phyloP scores from a whole-genome alignment of 2,329 filamentous ascomycete genomes.

The Fusarium tanahbumbuense region DNA sequence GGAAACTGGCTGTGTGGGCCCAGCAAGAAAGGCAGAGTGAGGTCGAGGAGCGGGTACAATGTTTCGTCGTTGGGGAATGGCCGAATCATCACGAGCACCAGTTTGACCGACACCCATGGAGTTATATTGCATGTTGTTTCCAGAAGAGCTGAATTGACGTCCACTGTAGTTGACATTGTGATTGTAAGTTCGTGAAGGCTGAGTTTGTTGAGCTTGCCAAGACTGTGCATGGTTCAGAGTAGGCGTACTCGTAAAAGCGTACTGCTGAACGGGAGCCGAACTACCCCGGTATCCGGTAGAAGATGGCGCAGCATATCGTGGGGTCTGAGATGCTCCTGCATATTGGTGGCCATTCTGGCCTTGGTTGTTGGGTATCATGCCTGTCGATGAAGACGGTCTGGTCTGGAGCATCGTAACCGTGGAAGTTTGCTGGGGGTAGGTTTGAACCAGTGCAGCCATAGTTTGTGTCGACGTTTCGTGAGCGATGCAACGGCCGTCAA shows the following conservation, averaged over 20 bases:
- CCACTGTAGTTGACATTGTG: conserved; percentile 45
- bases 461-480: conserved; percentile 51
- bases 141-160: conserved; percentile 54
- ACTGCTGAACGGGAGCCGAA: conserved; percentile 75
- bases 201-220: conserved; percentile 59
- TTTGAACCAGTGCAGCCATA: conserved; percentile 89
- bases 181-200: conserved; percentile 35
- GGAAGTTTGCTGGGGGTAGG: conserved; percentile 79
- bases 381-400: conserved; percentile 68
- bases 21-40: conserved; percentile 57
- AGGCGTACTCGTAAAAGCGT: conserved; percentile 80
- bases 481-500: conserved; percentile 27
- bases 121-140: conserved; percentile 56
- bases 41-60: conserved; percentile 55
- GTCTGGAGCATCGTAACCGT: conserved; percentile 82
- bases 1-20: conserved; percentile 62
- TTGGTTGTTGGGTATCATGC: conserved; percentile 63
- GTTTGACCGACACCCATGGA: conserved; percentile 51
- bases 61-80: conserved; percentile 57
- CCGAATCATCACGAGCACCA: conserved; percentile 66
- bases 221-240: conserved; percentile 67
- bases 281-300: conserved; percentile 66
- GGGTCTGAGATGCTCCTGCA: conserved; percentile 52
- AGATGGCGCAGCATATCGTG: conserved; percentile 51
- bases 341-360: conserved; percentile 65